Evolutionary conservation across 306 rosid genomes (phyloP).

Genomic region (Aeschynomene evenia): DNA sequence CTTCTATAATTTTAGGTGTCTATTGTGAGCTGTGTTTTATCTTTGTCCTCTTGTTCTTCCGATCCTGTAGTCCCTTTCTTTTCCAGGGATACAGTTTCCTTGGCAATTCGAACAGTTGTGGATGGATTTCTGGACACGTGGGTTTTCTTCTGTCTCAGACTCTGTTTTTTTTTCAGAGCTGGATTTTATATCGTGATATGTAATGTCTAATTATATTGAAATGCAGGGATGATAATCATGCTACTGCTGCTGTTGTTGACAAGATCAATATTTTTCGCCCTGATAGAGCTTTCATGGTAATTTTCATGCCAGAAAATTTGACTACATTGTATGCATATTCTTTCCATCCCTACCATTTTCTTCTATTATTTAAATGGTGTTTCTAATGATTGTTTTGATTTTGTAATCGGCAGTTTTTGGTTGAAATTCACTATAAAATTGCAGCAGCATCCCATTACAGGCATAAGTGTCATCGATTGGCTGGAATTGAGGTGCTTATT

Average conservation of each 20-base stretch:
- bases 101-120: constrained; percentile 70
- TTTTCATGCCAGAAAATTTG: background rate
- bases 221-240: constrained; percentile 58
- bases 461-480: constrained; percentile 81
- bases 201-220: constrained; percentile 25
- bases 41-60: constrained; percentile 68
- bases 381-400: constrained; percentile 37
- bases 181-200: constrained; percentile 18
- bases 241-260: constrained; percentile 60
- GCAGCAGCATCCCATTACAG: constrained; percentile 81
- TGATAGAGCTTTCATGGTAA: constrained; percentile 91
- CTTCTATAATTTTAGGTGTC: constrained; percentile 59
- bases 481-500: constrained; percentile 80
- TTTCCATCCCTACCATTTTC: constrained; percentile 21
- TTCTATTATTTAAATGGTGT: background rate
- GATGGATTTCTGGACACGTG: constrained; percentile 89
- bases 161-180: background rate
- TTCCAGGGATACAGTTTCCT: constrained; percentile 52
- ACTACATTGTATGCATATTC: constrained; percentile 8
- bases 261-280: constrained; percentile 83
- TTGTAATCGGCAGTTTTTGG: constrained; percentile 63
- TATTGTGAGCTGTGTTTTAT: constrained; percentile 72
- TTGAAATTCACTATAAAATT: constrained; percentile 81
- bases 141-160: constrained; percentile 29
- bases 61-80: constrained; percentile 74